A percentile compares a stretch with the other conserved stretches of the same genome.
Conservation (phyloP, 2,329 filamentous ascomycete genomes). For the Fusarium agapanthi region DNA sequence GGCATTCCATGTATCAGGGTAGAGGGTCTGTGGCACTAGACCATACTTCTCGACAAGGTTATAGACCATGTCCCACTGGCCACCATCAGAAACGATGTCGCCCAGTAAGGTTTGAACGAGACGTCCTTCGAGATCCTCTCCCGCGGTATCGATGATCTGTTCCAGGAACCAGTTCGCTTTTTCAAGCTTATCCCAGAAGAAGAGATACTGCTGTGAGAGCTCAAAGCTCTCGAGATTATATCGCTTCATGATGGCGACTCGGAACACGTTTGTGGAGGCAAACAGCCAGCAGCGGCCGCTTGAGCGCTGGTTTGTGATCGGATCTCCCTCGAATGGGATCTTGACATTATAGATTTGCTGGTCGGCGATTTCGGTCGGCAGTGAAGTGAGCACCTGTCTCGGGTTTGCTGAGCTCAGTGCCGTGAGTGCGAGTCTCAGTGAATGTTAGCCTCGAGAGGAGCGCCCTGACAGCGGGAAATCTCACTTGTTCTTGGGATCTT, state of each 20-base stretch:
- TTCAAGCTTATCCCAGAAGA: slow-evolving; percentile 95
- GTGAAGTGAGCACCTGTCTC: slow-evolving; percentile 70
- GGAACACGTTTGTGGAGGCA: slow-evolving; percentile 89
- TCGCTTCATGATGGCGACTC: slow-evolving; percentile 86
- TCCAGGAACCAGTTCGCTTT: slow-evolving; percentile 92
- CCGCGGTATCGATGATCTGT: slow-evolving; percentile 78
- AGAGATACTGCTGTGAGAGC: slow-evolving; percentile 87
- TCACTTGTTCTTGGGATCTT: slow-evolving; percentile 73
- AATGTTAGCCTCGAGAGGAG: background rate
- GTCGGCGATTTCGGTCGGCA: slow-evolving; percentile 70
- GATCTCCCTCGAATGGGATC: slow-evolving; percentile 82
- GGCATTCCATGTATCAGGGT: slow-evolving; percentile 85
- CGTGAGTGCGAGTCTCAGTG: slow-evolving; percentile 73
- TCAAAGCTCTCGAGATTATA: slow-evolving; percentile 82
- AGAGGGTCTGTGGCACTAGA: slow-evolving; percentile 82
- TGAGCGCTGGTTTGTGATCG: slow-evolving; percentile 84
- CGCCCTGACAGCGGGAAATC: background rate
- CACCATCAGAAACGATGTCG: slow-evolving; percentile 79
- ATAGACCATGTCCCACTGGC: slow-evolving; percentile 92
- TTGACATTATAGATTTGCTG: slow-evolving; percentile 85
- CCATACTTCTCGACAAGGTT: slow-evolving; percentile 90
- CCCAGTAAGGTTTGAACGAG: slow-evolving; percentile 75
- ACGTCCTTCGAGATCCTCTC: slow-evolving; percentile 75
- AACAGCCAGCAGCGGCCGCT: slow-evolving; percentile 93
- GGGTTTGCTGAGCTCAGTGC: slow-evolving; percentile 76